These are phyloP conservation scores for Sphagnum contortum DNA, from an alignment of 225 moss, liverwort and hornwort species.

Conservation along the genomic window DNA sequence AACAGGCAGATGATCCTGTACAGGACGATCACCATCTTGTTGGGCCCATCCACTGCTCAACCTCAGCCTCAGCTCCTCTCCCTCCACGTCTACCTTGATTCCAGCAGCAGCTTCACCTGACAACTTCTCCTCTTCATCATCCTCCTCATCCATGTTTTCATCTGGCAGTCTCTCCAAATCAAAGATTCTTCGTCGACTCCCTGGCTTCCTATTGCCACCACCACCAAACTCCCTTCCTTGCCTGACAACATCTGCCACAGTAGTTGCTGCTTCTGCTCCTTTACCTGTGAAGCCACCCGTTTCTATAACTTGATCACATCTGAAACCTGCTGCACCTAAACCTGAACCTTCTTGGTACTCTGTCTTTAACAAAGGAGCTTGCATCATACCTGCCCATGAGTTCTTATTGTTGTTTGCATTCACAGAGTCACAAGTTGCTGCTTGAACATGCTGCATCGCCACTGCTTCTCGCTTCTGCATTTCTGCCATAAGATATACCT, in stretches of 20 bases:
- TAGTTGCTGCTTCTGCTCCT: background rate
- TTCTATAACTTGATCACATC: background rate
- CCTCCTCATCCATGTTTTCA: conserved; percentile 37
- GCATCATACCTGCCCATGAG: conserved; percentile 3
- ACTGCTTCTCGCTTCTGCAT: conserved; percentile 28
- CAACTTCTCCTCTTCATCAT: conserved; percentile 3
- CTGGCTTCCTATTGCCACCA: background rate
- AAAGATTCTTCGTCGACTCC: conserved; percentile 19
- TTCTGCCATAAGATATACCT: conserved; percentile 40
- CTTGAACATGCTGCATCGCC: background rate
- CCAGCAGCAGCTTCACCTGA: conserved; percentile 9
- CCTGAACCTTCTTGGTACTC: conserved; percentile 2
- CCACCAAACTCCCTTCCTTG: too few species aligned
- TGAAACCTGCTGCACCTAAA: background rate
- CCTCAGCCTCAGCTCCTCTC: conserved; percentile 18
- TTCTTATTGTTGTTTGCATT: background rate
- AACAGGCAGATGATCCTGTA: conserved; percentile 10
- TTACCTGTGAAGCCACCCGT: background rate
- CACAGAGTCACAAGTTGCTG: conserved; percentile 9
- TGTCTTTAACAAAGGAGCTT: conserved; percentile 1
- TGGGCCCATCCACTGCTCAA: conserved; percentile 16
- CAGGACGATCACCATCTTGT: background rate
- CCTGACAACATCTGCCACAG: background rate
- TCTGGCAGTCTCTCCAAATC: conserved; percentile 51
- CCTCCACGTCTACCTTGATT: conserved; percentile 8